Base-by-base conservation (phyloP, 2,329 filamentous ascomycete species). In the Cercospora nicotianae region DNA sequence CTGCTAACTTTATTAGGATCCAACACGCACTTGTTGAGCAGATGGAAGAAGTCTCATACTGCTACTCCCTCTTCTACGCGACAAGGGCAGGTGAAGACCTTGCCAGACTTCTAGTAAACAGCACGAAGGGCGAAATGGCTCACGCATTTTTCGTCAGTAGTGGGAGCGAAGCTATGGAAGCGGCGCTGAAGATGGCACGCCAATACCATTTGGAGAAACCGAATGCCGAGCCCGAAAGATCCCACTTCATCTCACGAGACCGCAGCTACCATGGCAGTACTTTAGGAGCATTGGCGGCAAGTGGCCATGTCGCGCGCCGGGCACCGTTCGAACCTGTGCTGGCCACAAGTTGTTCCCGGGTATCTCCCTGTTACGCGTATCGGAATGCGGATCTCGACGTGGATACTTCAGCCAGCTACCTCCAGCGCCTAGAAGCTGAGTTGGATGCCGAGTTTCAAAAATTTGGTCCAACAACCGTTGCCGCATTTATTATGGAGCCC, bases 231-330 rank as follows among this genome's bases (percentile, higher is more conserved):
- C 82, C 84, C 1, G 77, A 83, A 59, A 83, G 90, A 2, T 81
- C 81, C 0, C 83, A 85, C 59, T 90, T 90, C 78, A 90, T 93
- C 72, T 83, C 87, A 5, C 84, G 90, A 16, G 79, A 86, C 31
- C 83, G 87, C 23, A 90, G 87, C 10, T 93, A 91, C 72, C 91
- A 93, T 72, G 91, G 90, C 5, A 88, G 85, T 31, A 92, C 90
- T 0, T 77, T 93, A 0, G 90, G 90, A 0, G 84, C 90, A 1
- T 82, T 93, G 64, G 85, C 86, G 0, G 81, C 90, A 16, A 85
- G 90, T 9, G 89, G 89, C 8, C 87, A 92, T 75, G 78, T 83
- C 3, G 81, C 81, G 5, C 83, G 91, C 39, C 85, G 88, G 66
- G 82, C 83, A 1, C 83, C 87, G 1, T 93, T 90, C 73, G 85